Base-by-base conservation (phyloP, 345 rosid species). In the Euphorbia peplus region DNA sequence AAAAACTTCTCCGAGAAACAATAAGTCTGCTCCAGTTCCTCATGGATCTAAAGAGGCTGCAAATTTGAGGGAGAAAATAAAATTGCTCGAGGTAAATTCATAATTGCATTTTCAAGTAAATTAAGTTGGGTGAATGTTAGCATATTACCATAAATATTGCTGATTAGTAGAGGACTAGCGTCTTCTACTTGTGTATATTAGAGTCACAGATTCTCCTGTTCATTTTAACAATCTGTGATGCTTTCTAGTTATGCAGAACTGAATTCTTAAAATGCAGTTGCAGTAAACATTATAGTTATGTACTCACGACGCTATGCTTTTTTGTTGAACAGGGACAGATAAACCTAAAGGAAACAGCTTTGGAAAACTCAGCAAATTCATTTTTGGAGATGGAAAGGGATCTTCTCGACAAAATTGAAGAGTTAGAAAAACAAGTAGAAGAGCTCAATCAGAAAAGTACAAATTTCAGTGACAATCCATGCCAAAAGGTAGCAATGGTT, bases 301-400 rank as follows among this genome's bases (percentile, higher is more conserved):
- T 70, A 21, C 37, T 54, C 47, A 59, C 32, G 21, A 51, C 29
- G 5, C 46, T 30, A 29, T 63, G 28, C 21, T 51, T 62, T 51
- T 62, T 79, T 75, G 47, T 72, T 46, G 77, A 61, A n/a, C 82
- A 91, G 96, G 90, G 75, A 70, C 88, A 84, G 67, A 83, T 90
- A 58, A 86, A 81, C 67, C 58, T 68, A 18, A 90, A 88, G 78
- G 90, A 89, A 75, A 77, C 75, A 70, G 85, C 82, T 60, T 30
- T 89, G 24, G 95, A 84, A 79, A 79, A 80, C 53, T 85, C 88
- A 5, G 75, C 81, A 44, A 75, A 68, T 74, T 73, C 80, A 41
- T 88, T 93, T 75, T 30, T 77, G 26, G 83, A 80, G 72, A 93
- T 84, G 77, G 95, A 89, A 79, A 81, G 55, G 42, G 83, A 82